These are phyloP conservation scores for Austropuccinia psidii DNA, from an alignment of 1,284 basidiomycete genomes.

Conservation along the genomic window DNA sequence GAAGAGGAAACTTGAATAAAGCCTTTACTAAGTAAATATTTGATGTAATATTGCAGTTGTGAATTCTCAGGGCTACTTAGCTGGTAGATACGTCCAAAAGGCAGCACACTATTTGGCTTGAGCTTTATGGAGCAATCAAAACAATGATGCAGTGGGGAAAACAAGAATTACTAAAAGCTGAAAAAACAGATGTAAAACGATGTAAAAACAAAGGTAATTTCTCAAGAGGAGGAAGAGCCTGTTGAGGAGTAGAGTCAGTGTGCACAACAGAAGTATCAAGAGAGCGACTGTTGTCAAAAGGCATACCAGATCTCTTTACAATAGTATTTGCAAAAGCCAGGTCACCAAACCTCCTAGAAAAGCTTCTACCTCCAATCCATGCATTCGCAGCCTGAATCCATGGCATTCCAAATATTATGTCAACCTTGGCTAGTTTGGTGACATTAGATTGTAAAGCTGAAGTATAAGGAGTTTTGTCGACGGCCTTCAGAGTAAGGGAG, in stretches of 20 bases:
- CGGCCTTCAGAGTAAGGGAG: neutral
- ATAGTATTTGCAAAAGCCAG: too few species aligned
- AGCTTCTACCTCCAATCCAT: neutral
- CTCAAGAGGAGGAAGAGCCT: neutral
- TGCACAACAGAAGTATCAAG: neutral
- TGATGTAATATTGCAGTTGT: neutral
- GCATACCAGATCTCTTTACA: too few species aligned
- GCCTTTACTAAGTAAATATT: neutral
- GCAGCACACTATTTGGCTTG: neutral
- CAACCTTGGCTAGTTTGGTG: neutral
- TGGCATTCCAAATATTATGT: neutral
- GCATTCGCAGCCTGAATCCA: neutral
- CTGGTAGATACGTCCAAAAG: neutral
- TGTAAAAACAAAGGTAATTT: neutral
- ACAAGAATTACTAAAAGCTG: neutral
- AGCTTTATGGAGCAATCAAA: neutral
- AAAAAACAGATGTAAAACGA: neutral
- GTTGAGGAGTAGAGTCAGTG: neutral
- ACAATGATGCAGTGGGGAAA: neutral
- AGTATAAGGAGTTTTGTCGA: neutral
- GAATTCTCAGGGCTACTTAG: neutral
- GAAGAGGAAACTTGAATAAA: slow-evolving; percentile 9
- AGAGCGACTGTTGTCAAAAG: too few species aligned
- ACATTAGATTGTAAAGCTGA: neutral
- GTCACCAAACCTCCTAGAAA: too few species aligned